Conservation (phyloP, 345 rosid species). For the Corymbia maculata region DNA sequence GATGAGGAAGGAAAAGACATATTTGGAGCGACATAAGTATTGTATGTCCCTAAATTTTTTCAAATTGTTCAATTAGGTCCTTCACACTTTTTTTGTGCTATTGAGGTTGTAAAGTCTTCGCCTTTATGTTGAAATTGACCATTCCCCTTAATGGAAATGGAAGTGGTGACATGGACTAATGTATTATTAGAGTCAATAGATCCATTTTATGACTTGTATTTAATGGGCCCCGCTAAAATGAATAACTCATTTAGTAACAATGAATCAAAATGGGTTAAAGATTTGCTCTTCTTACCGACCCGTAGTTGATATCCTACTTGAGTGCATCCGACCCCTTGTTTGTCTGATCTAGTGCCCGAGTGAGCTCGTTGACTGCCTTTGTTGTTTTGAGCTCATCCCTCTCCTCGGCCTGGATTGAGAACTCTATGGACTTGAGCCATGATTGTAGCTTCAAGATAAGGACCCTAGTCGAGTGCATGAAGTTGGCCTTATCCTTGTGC, state of each 20-base stretch:
- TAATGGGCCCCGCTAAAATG: not conserved
- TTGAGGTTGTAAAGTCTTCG: accelerated
- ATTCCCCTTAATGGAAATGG: not conserved
- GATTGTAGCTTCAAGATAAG: not conserved
- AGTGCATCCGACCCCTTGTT: not conserved
- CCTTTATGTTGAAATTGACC: not conserved
- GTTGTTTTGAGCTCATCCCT: not conserved
- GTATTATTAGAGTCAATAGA: too few relatives aligned
- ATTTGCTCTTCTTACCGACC: too few relatives aligned
- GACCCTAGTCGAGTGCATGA: not conserved
- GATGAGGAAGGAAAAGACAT: not conserved
- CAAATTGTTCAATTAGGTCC: not conserved
- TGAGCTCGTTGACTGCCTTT: not conserved
- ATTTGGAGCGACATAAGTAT: not conserved
- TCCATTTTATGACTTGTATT: accelerated
- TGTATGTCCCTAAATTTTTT: not conserved
- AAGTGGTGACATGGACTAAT: accelerated
- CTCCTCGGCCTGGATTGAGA: not conserved
- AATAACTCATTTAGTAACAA: not conserved
- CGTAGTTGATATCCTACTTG: too few relatives aligned
- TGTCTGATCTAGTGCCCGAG: not conserved
- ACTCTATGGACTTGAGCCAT: not conserved
- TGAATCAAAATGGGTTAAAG: not conserved
- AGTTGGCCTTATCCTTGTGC: not conserved
- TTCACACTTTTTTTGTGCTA: not conserved